Conservation (phyloP, 1,284 basidiomycete genomes). For the Kwoniella shivajii region DNA sequence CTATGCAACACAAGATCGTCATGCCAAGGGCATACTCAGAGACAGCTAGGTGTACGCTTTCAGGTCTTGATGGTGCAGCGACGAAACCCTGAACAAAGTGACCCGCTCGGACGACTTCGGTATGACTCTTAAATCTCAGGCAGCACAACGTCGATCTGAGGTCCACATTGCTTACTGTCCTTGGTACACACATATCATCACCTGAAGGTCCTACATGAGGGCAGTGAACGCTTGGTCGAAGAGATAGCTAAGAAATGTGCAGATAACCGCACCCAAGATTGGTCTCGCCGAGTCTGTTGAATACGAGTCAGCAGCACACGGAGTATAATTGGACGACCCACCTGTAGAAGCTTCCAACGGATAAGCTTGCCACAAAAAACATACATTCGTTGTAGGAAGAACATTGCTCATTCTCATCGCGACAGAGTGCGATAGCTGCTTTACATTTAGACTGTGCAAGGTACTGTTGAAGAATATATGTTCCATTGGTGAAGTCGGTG, state of each 20-base stretch:
- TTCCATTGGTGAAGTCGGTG: constrained; percentile 2
- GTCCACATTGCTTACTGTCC: background rate
- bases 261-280: constrained; percentile 32
- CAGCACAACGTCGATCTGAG: background rate
- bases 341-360: constrained; percentile 23
- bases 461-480: constrained; percentile 22
- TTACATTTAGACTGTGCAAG: constrained; percentile 22
- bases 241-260: constrained; percentile 25
- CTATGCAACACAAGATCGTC: no score
- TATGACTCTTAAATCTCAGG: background rate
- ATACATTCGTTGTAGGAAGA: constrained; percentile 22
- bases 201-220: constrained; percentile 28
- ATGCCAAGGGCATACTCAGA: no score
- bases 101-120: background rate
- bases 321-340: background rate
- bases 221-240: constrained; percentile 27
- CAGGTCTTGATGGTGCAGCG: background rate
- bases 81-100: background rate
- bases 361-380: constrained; percentile 7
- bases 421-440: constrained; percentile 17
- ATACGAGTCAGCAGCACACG: no score
- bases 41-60: no score
- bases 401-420: constrained; percentile 25
- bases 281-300: constrained; percentile 20
- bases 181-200: constrained; percentile 30